Conservation (phyloP, 768 basidiomycete species). For the Lactarius evosmus region DNA sequence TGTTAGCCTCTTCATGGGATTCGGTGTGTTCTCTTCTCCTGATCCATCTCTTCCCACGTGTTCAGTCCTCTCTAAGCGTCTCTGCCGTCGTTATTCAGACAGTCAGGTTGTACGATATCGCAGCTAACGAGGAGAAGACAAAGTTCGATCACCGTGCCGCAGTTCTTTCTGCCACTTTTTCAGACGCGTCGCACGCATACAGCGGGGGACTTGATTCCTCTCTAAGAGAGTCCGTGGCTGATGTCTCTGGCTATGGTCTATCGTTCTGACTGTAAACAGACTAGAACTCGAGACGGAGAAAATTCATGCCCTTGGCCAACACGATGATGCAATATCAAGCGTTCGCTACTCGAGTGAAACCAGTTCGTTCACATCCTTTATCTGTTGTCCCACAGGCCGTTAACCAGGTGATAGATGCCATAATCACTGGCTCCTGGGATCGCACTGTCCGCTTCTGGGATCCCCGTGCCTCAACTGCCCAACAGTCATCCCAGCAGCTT, state of each 20-base stretch:
- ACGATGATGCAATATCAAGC: slow-evolving; percentile 74
- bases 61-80: slow-evolving; percentile 24
- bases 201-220: slow-evolving; percentile 87
- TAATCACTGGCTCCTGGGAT: slow-evolving; percentile 93
- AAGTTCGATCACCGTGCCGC: slow-evolving; percentile 89
- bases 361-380: slow-evolving; percentile 45
- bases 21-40: slow-evolving; percentile 44
- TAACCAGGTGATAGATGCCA: slow-evolving; percentile 44
- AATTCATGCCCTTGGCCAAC: slow-evolving; percentile 71
- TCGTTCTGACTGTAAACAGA: slow-evolving; percentile 41
- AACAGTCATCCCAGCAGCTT: slow-evolving; percentile 59
- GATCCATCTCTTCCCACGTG: slow-evolving; percentile 35
- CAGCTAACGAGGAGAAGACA: slow-evolving; percentile 60
- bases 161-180: slow-evolving; percentile 79
- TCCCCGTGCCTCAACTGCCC: slow-evolving; percentile 54
- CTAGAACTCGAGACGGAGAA: slow-evolving; percentile 75
- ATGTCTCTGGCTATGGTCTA: background rate
- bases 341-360: slow-evolving; percentile 66
- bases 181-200: slow-evolving; percentile 62
- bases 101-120: slow-evolving; percentile 54
- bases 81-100: slow-evolving; percentile 48
- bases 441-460: slow-evolving; percentile 88
- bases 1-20: slow-evolving; percentile 92
- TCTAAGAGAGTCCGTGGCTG: slow-evolving; percentile 67
- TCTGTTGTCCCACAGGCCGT: background rate